Evolutionary conservation across 768 basidiomycete species (phyloP).

Genomic region (Rhizopogon vinicolor): DNA sequence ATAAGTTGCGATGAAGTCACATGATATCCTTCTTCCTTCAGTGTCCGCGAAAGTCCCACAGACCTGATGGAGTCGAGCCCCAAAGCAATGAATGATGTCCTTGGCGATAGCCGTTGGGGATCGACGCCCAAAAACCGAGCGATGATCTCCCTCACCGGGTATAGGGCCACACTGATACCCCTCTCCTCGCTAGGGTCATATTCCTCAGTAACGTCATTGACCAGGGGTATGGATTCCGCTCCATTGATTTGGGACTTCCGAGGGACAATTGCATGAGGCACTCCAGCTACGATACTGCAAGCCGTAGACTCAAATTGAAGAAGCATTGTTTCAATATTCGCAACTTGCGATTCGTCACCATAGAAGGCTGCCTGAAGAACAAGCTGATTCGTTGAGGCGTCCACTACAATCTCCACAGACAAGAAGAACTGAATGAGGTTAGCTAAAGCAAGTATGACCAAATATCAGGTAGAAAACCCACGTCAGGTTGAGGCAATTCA

Average conservation of each 20-base stretch:
- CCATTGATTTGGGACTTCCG: background rate
- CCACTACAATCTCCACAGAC: conserved; percentile 21
- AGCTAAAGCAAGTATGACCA: background rate
- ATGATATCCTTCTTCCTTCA: conserved; percentile 28
- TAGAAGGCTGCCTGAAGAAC: conserved; percentile 18
- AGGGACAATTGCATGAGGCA: background rate
- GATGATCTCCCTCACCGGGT: conserved; percentile 10
- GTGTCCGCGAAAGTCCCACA: conserved; percentile 34
- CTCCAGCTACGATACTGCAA: conserved; percentile 9
- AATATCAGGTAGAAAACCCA: conserved; percentile 8
- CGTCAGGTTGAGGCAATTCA: conserved; percentile 27
- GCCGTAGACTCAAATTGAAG: conserved; percentile 20
- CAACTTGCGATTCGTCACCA: conserved; percentile 11
- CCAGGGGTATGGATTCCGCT: background rate
- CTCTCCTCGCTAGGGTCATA: background rate
- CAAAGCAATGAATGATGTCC: conserved; percentile 37
- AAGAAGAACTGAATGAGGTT: conserved; percentile 14
- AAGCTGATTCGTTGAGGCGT: conserved; percentile 13
- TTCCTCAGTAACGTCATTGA: background rate
- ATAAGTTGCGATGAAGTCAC: conserved; percentile 36
- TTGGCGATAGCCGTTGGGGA: conserved; percentile 6
- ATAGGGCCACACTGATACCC: background rate
- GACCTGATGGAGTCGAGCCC: conserved; percentile 46
- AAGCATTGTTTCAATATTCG: conserved; percentile 17
- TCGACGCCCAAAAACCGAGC: conserved; percentile 15